Base-by-base conservation (phyloP, 345 rosid genomes). In the Citrus sp. region DNA sequence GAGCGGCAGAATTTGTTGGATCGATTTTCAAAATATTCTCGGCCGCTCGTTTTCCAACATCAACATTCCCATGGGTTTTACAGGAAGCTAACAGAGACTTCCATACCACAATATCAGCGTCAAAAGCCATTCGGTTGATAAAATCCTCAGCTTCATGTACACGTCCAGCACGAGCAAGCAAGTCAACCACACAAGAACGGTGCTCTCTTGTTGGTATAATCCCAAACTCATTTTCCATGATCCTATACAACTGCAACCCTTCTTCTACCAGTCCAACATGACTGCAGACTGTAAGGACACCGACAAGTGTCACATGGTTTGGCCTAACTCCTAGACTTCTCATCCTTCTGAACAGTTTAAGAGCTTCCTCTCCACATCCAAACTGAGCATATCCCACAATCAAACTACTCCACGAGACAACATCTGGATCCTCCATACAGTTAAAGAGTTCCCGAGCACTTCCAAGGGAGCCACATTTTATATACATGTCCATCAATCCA, bases 351-450 rank as follows among this genome's bases (percentile, higher is more conserved):
- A 90, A 94, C 54, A 87, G 81, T 30, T 74, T 54, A 70, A 92
- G 90, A 75, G 98, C 92, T 85, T 94, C 91, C 62, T 90, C 84
- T 4, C 91, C 94, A 22, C 82, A 80, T 54, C 98, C 94, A 79
- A 87, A 92, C 76, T 89, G 93, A 67, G 92, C 97, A 80, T 92
- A 92, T 40, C 95, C 98, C 72, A 88, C 86, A 42, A 92, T 85
- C 78, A 94, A 84, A 58, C 80, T 83, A 64, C 95, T 92, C 95
- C 97, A 94, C 0, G 97, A 91, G 83, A 94, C 82, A 77, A 92
- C 84, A 86, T 94, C 92, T 58, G 84, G 80, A 37, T 70, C 78
- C 68, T 80, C 85, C 84, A 89, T 91, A 38, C 67, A 80, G 77
- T 86, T 90, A 80, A 90, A 92, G 34, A 90, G 85, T 69, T 67